Percentiles rank a stretch among this genome's conserved stretches.
These are phyloP conservation scores for Pseudocercospora cruenta DNA, from an alignment of 2,329 filamentous ascomycete genomes.

Conservation along the genomic window DNA sequence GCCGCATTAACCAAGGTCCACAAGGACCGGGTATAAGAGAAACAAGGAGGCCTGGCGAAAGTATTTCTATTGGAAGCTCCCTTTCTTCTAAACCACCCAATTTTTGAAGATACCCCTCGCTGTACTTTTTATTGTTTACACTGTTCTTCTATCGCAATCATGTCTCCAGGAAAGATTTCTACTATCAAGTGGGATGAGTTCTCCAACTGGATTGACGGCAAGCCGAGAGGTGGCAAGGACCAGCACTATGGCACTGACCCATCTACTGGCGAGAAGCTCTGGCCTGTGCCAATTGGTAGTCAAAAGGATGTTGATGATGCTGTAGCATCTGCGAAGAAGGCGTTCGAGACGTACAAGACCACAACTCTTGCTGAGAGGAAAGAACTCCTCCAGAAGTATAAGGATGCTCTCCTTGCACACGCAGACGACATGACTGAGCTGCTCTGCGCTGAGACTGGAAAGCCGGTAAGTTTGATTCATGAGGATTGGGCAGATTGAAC, in stretches of 20 bases:
- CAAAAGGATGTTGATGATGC: constrained; percentile 46
- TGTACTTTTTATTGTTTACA: neutral
- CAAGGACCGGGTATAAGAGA: constrained; percentile 18
- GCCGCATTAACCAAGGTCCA: constrained; percentile 11
- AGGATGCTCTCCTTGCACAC: constrained; percentile 39
- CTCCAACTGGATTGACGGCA: constrained; percentile 45
- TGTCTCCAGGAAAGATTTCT: constrained; percentile 51
- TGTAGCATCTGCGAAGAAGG: constrained; percentile 41
- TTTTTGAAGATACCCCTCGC: neutral
- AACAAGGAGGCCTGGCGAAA: neutral
- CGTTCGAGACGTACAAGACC: constrained; percentile 41
- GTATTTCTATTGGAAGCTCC: no score
- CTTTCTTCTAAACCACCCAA: neutral
- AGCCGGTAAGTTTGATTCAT: constrained; percentile 36
- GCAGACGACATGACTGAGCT: constrained; percentile 42
- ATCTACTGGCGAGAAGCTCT: constrained; percentile 42
- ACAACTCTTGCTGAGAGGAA: constrained; percentile 42
- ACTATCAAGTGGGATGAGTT: constrained; percentile 43
- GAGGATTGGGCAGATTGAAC: neutral
- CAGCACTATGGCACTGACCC: constrained; percentile 42
- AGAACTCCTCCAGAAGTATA: constrained; percentile 40
- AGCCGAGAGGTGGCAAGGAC: constrained; percentile 37
- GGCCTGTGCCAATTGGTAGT: constrained; percentile 42
- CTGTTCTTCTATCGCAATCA: constrained; percentile 32
- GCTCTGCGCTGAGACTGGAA: constrained; percentile 44